Evolutionary conservation across 169 alveolate genomes (phyloP), one percentile per base, ranked within the genome.

Genomic region (Amoebophrya sp.): DNA sequence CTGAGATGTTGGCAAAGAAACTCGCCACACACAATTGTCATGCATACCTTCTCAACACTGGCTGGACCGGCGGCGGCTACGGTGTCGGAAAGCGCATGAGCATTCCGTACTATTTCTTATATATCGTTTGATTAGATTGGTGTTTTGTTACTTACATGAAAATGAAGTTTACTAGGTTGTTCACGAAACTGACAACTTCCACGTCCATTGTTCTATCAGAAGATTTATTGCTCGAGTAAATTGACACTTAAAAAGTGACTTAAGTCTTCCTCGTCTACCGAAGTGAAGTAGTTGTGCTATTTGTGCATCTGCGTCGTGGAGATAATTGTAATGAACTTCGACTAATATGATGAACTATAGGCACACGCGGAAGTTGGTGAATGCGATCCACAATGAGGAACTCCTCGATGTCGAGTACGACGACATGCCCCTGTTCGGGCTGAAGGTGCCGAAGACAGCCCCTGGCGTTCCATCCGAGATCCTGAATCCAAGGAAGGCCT

Each of bases 31-130:
- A 95, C 94, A 77, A 91, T 26, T 91, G 53, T 34, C 0, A 41
- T 53, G 94, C 94, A n/a, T 93, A 90, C 92, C 94, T 98, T 55
- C 93, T 98, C 89, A 98, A 98, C 96, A 98, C 99, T 92, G 99
- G 99, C 40, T 98, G 99, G 99, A 95, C 97, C 89, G 98, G 98
- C 89, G 99, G 99, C 29, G 94, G 97, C 90, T 96, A 93, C 92
- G 99, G 98, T 47, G 94, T 96, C 0, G 93, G 93, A 0, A 94
- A 95, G 54, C 99, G 99, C 36, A 94, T 95, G 92, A 93, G 99
- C 92, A 96, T 98, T 95, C 95, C 95, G 89, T 95, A 95, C 39
- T 94, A 94, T 91, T 92, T 0, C 65, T 12, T 47, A 12, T 47
- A 12, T 47, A 47, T 47, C n/a, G n/a, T n/a, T n/a, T n/a, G n/a